These are phyloP conservation scores for Salvia splendens DNA, from an alignment of 257 asterid genomes.

Conservation along the genomic window DNA sequence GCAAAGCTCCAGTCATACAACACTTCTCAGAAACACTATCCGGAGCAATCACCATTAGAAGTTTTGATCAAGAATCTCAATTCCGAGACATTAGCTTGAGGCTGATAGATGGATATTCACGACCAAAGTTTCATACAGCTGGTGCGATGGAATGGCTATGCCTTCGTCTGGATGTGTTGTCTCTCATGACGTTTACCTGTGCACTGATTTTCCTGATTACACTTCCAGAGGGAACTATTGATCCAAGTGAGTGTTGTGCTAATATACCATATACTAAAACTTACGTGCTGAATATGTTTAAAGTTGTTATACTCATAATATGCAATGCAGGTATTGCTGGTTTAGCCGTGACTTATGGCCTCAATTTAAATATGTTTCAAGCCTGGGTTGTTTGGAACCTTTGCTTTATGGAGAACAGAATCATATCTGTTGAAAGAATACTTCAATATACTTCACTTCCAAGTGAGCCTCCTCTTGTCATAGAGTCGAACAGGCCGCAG, in stretches of 20 bases:
- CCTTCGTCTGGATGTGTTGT: conserved; percentile 57
- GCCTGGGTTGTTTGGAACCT: conserved; percentile 70
- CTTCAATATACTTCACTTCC: conserved; percentile 70
- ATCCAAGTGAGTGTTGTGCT: neutral
- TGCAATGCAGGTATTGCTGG: conserved; percentile 77
- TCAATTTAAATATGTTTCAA: conserved; percentile 63
- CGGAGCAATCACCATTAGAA: conserved; percentile 79
- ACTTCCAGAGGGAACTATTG: conserved; percentile 69
- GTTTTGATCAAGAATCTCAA: conserved; percentile 69
- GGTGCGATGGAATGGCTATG: conserved; percentile 51
- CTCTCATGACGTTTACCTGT: conserved; percentile 67
- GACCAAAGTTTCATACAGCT: conserved; percentile 68
- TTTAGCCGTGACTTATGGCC: conserved; percentile 87
- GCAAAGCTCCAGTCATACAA: conserved; percentile 89
- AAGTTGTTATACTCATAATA: neutral
- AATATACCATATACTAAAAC: no score
- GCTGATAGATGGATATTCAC: conserved; percentile 71
- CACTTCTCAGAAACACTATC: conserved; percentile 91
- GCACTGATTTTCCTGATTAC: conserved; percentile 64
- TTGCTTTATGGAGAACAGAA: conserved; percentile 75
- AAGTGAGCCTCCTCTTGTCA: conserved; percentile 75
- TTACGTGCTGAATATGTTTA: conserved; percentile 5
- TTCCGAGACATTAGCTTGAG: conserved; percentile 67
- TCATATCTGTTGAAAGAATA: conserved; percentile 89
- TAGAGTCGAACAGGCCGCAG: conserved; percentile 64